A percentile compares a stretch with the other conserved stretches of the same genome.
phyloP scores from a whole-genome alignment of 2,329 filamentous ascomycete genomes.

The Hypomyces rosellus region DNA sequence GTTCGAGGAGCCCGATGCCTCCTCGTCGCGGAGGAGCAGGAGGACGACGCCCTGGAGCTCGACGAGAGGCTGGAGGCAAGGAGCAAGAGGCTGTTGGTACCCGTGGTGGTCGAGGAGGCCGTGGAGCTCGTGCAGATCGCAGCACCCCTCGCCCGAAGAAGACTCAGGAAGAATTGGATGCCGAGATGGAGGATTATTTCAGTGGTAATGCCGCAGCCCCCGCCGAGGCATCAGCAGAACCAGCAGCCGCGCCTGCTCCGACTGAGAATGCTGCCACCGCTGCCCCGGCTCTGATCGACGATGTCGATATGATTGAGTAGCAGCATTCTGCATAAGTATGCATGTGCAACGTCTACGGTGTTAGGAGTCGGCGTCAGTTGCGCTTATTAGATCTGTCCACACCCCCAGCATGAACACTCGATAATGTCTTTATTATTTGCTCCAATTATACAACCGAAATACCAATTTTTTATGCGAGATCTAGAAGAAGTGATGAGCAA shows the following conservation, averaged over 20 bases:
- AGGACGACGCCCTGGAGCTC: slow-evolving; percentile 45
- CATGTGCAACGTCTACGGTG: slow-evolving; percentile 19
- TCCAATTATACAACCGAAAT: no score
- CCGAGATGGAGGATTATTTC: slow-evolving; percentile 97
- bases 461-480: no score
- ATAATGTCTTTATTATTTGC: background rate
- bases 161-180: slow-evolving; percentile 86
- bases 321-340: slow-evolving; percentile 2
- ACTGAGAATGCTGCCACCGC: slow-evolving; percentile 28
- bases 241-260: slow-evolving; percentile 16
- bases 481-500: no score
- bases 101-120: slow-evolving; percentile 33
- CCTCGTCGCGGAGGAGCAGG: slow-evolving; percentile 45
- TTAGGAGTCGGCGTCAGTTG: slow-evolving; percentile 1
- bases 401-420: background rate
- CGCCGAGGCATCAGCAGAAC: slow-evolving; percentile 23
- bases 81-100: slow-evolving; percentile 25
- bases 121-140: slow-evolving; percentile 30
- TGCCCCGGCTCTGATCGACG: slow-evolving; percentile 36
- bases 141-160: slow-evolving; percentile 59
- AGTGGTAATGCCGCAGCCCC: slow-evolving; percentile 37
- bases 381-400: background rate
- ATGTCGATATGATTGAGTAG: slow-evolving; percentile 67
- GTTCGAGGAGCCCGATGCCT: slow-evolving; percentile 55
- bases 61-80: slow-evolving; percentile 34